phyloP scores from a whole-genome alignment of 2,329 filamentous ascomycete species.

The Pseudogymnoascus sp. region DNA sequence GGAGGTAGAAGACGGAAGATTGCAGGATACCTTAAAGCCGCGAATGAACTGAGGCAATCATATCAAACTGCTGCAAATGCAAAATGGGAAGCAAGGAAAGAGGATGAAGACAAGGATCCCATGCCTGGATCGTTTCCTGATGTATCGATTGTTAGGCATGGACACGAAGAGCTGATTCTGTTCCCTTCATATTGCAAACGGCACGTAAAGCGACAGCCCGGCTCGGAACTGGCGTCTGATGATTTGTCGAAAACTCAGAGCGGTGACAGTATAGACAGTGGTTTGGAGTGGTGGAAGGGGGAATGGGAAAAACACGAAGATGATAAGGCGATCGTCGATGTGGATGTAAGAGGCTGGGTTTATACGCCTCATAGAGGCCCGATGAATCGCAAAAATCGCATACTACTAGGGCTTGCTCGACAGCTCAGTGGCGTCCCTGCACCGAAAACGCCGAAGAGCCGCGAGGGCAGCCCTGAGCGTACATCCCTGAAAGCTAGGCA shows the following conservation, averaged over 20 bases:
- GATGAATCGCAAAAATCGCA: conserved; percentile 76
- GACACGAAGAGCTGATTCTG: conserved; percentile 84
- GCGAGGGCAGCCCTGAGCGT: conserved; percentile 24
- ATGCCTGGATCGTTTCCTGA: conserved; percentile 78
- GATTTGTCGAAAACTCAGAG: conserved; percentile 21
- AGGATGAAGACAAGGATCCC: conserved; percentile 37
- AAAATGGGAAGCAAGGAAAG: conserved; percentile 37
- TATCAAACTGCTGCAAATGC: conserved; percentile 47
- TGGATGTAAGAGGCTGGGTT: conserved; percentile 93
- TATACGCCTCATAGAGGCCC: conserved; percentile 80
- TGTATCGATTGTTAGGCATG: conserved; percentile 68
- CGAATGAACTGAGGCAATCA: conserved; percentile 61
- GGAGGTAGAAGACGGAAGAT: conserved; percentile 72
- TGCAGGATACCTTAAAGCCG: conserved; percentile 62
- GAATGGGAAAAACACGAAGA: conserved; percentile 77
- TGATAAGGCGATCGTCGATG: conserved; percentile 78
- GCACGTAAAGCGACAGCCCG: conserved; percentile 24
- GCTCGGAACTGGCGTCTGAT: conserved; percentile 25
- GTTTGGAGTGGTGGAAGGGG: conserved; percentile 66
- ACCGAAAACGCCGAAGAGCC: conserved; percentile 35
- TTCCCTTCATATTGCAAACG: conserved; percentile 86
- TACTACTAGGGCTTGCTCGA: conserved; percentile 78
- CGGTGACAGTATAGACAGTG: conserved; percentile 38
- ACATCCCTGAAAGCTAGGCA: conserved; percentile 25
- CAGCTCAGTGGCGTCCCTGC: conserved; percentile 80